phyloP scores from a whole-genome alignment of 495 filamentous ascomycete genomes.

The Elaphomyces granulatus region DNA sequence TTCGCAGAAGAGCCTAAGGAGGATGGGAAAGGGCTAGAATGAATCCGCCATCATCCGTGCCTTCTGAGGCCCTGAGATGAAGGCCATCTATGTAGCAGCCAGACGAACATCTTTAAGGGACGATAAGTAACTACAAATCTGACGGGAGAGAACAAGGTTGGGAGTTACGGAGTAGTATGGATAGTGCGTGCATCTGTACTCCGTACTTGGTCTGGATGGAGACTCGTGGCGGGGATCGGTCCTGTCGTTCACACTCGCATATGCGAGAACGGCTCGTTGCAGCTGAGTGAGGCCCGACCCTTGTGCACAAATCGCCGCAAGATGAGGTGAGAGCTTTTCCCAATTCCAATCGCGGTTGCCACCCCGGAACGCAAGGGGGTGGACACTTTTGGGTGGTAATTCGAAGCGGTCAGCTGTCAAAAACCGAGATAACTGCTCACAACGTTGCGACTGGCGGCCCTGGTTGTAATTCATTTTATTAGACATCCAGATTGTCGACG shows the following conservation, averaged over 20 bases:
- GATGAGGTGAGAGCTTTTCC: not conserved
- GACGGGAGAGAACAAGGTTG: not conserved
- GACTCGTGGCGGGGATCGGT: slow-evolving; percentile 4
- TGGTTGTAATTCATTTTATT: not conserved
- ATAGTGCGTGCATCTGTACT: not conserved
- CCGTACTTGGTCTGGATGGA: not conserved
- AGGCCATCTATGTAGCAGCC: too few species aligned
- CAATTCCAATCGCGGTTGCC: not conserved
- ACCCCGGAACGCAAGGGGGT: not conserved
- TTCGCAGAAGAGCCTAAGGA: too few species aligned
- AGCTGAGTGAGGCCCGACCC: slow-evolving; percentile 2
- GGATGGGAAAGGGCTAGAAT: too few species aligned
- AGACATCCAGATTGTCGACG: not conserved
- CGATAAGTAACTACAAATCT: too few species aligned
- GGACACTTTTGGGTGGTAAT: not conserved
- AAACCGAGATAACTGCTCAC: too few species aligned
- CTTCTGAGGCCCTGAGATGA: too few species aligned
- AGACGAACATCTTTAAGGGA: too few species aligned
- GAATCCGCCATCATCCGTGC: too few species aligned
- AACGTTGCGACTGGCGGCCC: too few species aligned
- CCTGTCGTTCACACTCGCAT: slow-evolving; percentile 3
- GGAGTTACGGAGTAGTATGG: not conserved
- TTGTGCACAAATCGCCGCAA: slow-evolving; percentile 3
- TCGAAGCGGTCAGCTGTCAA: slow-evolving; percentile 1
- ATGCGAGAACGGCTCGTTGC: slow-evolving; percentile 8